Percentiles rank a stretch among this genome's conserved stretches.
These are phyloP conservation scores for Trichoderma cornu-damae DNA, from an alignment of 2,329 filamentous ascomycete genomes.

Conservation along the genomic window DNA sequence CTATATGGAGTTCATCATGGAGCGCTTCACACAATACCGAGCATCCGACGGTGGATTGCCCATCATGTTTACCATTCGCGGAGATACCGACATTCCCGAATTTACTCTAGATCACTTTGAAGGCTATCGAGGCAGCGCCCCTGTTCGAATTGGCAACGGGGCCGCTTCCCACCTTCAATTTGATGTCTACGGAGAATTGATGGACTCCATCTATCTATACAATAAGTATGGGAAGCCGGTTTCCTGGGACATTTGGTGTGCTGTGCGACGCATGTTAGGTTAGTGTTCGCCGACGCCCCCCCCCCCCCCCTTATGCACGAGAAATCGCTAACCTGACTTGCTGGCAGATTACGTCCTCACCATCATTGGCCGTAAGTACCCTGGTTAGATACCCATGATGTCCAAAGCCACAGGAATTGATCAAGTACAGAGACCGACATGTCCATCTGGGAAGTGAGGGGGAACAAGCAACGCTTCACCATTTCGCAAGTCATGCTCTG, in stretches of 20 bases:
- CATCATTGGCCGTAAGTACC: conserved; percentile 51
- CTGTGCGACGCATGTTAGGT: conserved; percentile 62
- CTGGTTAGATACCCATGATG: no score
- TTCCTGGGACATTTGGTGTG: conserved; percentile 70
- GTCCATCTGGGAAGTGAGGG: conserved; percentile 79
- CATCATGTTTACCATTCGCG: conserved; percentile 77
- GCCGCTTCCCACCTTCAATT: conserved; percentile 72
- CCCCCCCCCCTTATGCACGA: no score
- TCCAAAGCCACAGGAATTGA: conserved; percentile 14
- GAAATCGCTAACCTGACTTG: background rate
- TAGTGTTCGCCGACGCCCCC: conserved; percentile 22
- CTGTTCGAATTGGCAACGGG: conserved; percentile 72
- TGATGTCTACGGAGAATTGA: conserved; percentile 73
- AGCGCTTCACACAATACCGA: conserved; percentile 60
- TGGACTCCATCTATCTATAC: conserved; percentile 72
- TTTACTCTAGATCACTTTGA: conserved; percentile 63
- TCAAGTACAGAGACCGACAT: conserved; percentile 58
- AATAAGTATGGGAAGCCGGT: conserved; percentile 75
- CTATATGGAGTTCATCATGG: conserved; percentile 73
- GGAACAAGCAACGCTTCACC: conserved; percentile 69
- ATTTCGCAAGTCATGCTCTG: conserved; percentile 83
- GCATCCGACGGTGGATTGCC: conserved; percentile 58
- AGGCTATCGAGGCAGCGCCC: conserved; percentile 64
- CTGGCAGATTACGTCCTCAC: conserved; percentile 60
- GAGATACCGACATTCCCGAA: conserved; percentile 70